phyloP scores from a whole-genome alignment of 1,284 basidiomycete genomes.

The Ustilago tritici region DNA sequence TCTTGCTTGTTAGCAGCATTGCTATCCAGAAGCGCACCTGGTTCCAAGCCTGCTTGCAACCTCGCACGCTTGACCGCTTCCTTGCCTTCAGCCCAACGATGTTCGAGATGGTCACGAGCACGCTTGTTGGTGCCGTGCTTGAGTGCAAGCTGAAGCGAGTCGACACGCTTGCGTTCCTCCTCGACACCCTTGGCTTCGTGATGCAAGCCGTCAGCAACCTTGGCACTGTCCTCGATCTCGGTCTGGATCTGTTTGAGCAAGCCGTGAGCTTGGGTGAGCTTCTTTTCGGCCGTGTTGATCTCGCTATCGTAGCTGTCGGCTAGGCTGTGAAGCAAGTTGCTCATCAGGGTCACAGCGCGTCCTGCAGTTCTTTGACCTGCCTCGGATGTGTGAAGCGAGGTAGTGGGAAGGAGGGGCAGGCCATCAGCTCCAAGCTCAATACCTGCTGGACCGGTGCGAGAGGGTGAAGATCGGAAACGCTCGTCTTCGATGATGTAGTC shows the following conservation, averaged over 20 bases:
- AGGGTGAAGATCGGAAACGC: constrained; percentile 89
- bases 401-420: constrained; percentile 36
- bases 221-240: constrained; percentile 89
- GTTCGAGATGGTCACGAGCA: constrained; percentile 73
- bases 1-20: constrained; percentile 21
- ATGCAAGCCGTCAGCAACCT: constrained; percentile 78
- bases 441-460: constrained; percentile 43
- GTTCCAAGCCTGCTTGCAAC: constrained; percentile 40
- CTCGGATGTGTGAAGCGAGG: constrained; percentile 81
- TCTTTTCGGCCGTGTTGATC: constrained; percentile 89
- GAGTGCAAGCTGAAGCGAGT: constrained; percentile 78
- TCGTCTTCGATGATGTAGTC: constrained; percentile 99
- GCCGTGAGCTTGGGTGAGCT: constrained; percentile 89
- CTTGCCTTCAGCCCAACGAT: constrained; percentile 57
- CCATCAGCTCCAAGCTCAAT: constrained; percentile 51
- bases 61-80: constrained; percentile 53
- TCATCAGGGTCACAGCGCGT: constrained; percentile 79
- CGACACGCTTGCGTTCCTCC: constrained; percentile 76
- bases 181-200: constrained; percentile 77
- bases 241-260: constrained; percentile 87
- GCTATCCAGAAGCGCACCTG: constrained; percentile 35
- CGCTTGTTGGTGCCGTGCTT: constrained; percentile 81
- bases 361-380: constrained; percentile 89
- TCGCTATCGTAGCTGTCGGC: constrained; percentile 95
- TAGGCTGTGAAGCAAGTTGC: constrained; percentile 86